Evolutionary conservation across 2,329 filamentous ascomycete species (phyloP).

Genomic region (Septoria linicola): DNA sequence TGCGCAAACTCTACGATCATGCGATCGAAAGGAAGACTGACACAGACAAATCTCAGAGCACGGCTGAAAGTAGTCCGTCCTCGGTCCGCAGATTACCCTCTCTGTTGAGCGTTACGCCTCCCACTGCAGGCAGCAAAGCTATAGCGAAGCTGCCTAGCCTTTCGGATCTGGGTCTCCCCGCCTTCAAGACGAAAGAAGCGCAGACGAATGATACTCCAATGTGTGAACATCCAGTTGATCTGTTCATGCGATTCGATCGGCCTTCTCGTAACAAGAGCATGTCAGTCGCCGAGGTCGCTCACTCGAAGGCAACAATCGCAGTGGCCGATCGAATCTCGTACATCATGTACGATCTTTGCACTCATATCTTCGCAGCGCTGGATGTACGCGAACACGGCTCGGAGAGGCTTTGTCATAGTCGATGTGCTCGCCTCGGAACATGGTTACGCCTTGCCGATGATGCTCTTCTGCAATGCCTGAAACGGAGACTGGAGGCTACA

Average conservation of each 20-base stretch:
- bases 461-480: slow-evolving; percentile 18
- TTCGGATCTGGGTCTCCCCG: not conserved
- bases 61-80: too few species aligned
- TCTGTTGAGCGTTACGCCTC: not conserved
- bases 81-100: not conserved
- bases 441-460: slow-evolving; percentile 19
- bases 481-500: slow-evolving; percentile 11
- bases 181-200: not conserved
- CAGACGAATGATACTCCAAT: not conserved
- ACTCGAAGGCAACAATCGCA: not conserved
- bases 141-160: not conserved
- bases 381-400: slow-evolving; percentile 9
- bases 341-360: slow-evolving; percentile 4
- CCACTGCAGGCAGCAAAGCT: not conserved
- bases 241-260: not conserved
- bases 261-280: not conserved
- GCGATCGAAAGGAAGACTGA: not conserved
- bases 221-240: not conserved
- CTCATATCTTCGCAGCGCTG: slow-evolving; percentile 7
- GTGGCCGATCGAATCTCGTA: not conserved
- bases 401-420: slow-evolving; percentile 1
- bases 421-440: not conserved
- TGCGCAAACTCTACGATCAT: not conserved
- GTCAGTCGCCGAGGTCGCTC: not conserved
- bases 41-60: not conserved